Conservation (phyloP, 345 rosid genomes). For the Melaleuca quinquenervia region DNA sequence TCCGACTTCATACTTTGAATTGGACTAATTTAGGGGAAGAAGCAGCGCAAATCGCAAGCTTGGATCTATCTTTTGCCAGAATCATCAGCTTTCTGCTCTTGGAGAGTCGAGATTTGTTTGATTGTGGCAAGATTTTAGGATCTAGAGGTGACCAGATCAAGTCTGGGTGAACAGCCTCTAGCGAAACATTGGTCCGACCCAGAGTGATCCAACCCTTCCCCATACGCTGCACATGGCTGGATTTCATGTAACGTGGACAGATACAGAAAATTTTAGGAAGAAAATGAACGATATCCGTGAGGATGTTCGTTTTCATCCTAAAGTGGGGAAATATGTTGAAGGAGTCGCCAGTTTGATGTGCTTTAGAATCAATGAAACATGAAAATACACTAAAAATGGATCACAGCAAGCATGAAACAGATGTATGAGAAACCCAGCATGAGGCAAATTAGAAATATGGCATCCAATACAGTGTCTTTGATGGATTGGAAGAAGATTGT, state of each 20-base stretch:
- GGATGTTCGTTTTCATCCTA: not conserved
- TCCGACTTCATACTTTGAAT: not conserved
- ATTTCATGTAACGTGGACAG: not conserved
- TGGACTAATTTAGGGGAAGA: not conserved
- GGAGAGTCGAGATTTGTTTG: not conserved
- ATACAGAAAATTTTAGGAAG: not conserved
- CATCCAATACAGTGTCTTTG: not conserved
- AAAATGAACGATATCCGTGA: not conserved
- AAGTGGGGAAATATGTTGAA: too few species aligned
- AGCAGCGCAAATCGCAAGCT: not conserved
- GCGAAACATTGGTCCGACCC: not conserved
- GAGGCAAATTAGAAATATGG: not conserved
- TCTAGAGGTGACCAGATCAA: not conserved
- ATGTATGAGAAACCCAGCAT: not conserved
- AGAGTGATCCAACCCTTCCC: not conserved
- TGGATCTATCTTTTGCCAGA: not conserved
- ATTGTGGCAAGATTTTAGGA: not conserved
- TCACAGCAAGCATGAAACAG: not conserved
- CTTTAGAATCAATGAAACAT: not conserved
- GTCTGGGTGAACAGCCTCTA: not conserved
- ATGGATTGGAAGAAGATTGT: not conserved
- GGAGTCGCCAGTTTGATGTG: not conserved
- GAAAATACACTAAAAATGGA: not conserved
- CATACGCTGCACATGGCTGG: not conserved
- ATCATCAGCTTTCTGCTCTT: not conserved